A percentile compares a stretch with the other conserved stretches of the same genome.
Evolutionary conservation across 805 yeast genomes (phyloP).

Genomic region (Candida methanosorbosa): DNA sequence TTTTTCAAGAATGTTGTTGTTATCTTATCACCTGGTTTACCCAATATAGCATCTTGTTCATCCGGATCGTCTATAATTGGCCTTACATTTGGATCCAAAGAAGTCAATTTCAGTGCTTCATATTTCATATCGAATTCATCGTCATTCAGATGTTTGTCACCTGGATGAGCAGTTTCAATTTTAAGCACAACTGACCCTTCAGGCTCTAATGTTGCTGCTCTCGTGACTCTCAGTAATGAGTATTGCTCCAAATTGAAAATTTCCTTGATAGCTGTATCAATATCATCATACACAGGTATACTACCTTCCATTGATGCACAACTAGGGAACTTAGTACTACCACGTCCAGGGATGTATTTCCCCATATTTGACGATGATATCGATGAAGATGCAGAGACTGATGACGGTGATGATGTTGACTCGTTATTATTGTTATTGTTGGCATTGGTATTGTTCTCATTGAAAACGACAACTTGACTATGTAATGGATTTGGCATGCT

Average conservation of each 20-base stretch:
- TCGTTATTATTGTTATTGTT: too few relatives aligned
- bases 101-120: too few relatives aligned
- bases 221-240: slow-evolving; percentile 41
- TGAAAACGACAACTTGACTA: slow-evolving; percentile 10
- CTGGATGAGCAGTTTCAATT: slow-evolving; percentile 47
- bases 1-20: slow-evolving; percentile 45
- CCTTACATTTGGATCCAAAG: too few relatives aligned
- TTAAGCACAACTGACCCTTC: slow-evolving; percentile 46
- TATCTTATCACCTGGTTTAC: slow-evolving; percentile 33
- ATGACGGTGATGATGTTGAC: too few relatives aligned
- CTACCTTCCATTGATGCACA: slow-evolving; percentile 12
- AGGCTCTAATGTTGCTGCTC: slow-evolving; percentile 43
- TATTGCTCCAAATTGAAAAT: slow-evolving; percentile 34
- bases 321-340: too few relatives aligned
- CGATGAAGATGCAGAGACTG: too few relatives aligned
- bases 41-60: slow-evolving; percentile 21
- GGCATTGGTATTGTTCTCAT: too few relatives aligned
- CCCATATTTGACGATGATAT: too few relatives aligned
- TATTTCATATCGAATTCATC: slow-evolving; percentile 31
- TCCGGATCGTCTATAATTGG: background rate
- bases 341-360: too few relatives aligned
- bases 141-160: slow-evolving; percentile 40
- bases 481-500: too few relatives aligned
- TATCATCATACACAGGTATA: slow-evolving; percentile 17
- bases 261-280: slow-evolving; percentile 36